Evolutionary conservation across 768 basidiomycete genomes (phyloP), one percentile per base, ranked within the genome.

Genomic region (Auriscalpium vulgare): DNA sequence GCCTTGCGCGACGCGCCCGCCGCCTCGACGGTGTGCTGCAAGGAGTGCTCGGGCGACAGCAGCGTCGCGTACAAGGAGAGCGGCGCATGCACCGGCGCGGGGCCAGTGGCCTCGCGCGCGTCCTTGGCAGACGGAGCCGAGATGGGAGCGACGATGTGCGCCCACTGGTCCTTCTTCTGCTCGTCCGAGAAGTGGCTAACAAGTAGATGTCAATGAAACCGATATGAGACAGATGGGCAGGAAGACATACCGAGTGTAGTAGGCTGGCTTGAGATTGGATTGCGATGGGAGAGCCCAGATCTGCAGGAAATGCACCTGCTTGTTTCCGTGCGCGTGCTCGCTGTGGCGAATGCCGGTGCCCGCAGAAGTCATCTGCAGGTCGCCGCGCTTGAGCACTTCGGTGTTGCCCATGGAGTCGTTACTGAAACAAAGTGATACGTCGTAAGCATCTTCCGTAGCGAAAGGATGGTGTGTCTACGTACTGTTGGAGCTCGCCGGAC

Each of bases 271-370:
- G 19, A 95, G 82, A 5, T 74, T 65, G 8, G 64, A 23, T 19
- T 65, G 62, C 57, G 70, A 70, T 17, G 86, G 85, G 10, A 73
- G 36, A 1, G 77, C 78, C 86, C 86, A 88, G 55, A 87, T 86
- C 59, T 88, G 85, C 9, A 85, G 74, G 72, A 87, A 87, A 67
- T 87, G 77, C 4, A 76, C 75, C 46, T 70, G 69, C 57, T 73
- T 56, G n/a, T 69, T 59, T 23, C 81, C 79, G 65, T 86, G 65
- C 8, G 74, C 77, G 65, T 80, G 79, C 62, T 87, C 85, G 35
- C 84, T 86, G 69, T 98, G 95, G 0, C 83, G 77, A 64, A 98
- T 95, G 6, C 95, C 95, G 0, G 87, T 94, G 14, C 94, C 95
- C 0, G 94, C 85, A 1, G 87, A 91, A 2, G 94, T 93, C 74